Evolutionary conservation across 331 rosid genomes (phyloP).

Genomic region (Saraca asoca): DNA sequence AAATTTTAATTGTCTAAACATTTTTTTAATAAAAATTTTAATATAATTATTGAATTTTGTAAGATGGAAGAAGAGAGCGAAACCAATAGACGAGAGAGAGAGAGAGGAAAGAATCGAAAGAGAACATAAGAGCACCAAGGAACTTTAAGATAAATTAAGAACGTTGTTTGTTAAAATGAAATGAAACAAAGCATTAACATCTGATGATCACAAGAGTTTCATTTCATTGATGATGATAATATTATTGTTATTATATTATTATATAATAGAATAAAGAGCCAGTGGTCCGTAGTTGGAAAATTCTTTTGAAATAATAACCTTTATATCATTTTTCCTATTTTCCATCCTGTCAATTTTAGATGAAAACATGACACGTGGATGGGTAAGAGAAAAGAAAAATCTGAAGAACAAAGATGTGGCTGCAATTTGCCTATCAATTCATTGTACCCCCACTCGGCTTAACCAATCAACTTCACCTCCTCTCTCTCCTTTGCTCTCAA

Average conservation of each 20-base stretch:
- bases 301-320: neutral
- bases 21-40: too few relatives aligned
- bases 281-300: constrained; percentile 17
- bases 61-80: too few relatives aligned
- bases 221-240: neutral
- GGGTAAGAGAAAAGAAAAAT: constrained; percentile 51
- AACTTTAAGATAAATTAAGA: too few relatives aligned
- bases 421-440: constrained; percentile 55
- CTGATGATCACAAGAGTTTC: neutral
- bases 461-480: constrained; percentile 46
- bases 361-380: constrained; percentile 43
- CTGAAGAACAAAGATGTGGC: constrained; percentile 54
- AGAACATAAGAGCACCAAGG: too few relatives aligned
- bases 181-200: too few relatives aligned
- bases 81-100: too few relatives aligned
- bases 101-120: too few relatives aligned
- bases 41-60: too few relatives aligned
- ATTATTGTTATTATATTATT: too few relatives aligned
- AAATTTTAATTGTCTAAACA: too few relatives aligned
- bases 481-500: constrained; percentile 21
- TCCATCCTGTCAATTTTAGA: constrained; percentile 47
- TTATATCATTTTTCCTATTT: constrained; percentile 16
- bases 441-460: constrained; percentile 43
- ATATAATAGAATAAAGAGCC: too few relatives aligned
- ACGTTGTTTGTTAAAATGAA: too few relatives aligned